Evolutionary conservation across 2,329 filamentous ascomycete species (phyloP), one percentile per base, ranked within the genome.

Genomic region (Fusarium sp.): DNA sequence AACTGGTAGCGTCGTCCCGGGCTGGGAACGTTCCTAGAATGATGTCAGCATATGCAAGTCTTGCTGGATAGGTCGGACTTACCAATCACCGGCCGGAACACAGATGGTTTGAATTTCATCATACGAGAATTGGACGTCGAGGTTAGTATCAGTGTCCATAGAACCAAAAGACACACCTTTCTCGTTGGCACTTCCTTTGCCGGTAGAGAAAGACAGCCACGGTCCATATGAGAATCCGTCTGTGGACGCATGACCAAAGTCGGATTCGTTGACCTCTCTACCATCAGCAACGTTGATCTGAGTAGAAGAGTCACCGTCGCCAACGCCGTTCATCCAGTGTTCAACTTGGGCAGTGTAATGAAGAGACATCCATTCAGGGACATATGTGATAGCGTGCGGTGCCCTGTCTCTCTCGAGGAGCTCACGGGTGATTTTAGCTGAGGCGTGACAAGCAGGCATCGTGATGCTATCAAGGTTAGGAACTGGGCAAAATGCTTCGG

Each of bases 21-120:
- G 4, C 71, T 73, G 6, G 71, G 71, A 8, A 73, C 71, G 33
- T 73, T 70, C 71, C 71, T 73, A 4, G 18, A 5, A 14, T n/a
- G 12, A 11, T 23, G 11, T 72, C 5, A 72, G 52, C 10, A 35
- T 29, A 11, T 10, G 8, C 21, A 10, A 6, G 10, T 4, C 5
- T 3, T 7, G 8, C 21, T 12, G 16, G 15, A 7, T 23, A 16
- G 1, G n/a, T 4, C 6, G 11, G 6, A 27, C 59, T 45, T 38
- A 69, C 71, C 71, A 73, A 15, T 67, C 9, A 5, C 71, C 71
- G 19, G 71, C 66, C 21, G 63, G 70, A 5, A 65, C 31, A 4
- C 63, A 42, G n/a, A 73, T n/a, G 1, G 66, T 72, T 19, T 73
- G 71, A 27, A 73, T 73, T 35, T 73, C 71, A n/a, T 73, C 71